These are phyloP conservation scores for Gnomoniopsis sp. DNA, from an alignment of 2,329 filamentous ascomycete species.

Conservation along the genomic window DNA sequence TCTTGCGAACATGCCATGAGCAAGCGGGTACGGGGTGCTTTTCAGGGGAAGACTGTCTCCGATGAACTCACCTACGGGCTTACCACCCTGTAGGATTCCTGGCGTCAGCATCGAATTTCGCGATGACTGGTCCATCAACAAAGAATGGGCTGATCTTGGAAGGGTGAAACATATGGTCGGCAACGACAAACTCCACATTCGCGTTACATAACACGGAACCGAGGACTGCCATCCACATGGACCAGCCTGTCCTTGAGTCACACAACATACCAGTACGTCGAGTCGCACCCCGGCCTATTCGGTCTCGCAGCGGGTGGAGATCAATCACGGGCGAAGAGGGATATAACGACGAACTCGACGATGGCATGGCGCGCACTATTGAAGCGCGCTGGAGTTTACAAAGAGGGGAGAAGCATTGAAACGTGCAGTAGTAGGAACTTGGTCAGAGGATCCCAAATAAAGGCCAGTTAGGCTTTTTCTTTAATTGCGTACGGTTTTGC, in stretches of 20 bases:
- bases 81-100: no score
- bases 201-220: not conserved
- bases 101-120: not conserved
- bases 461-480: not conserved
- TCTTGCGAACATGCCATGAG: not conserved
- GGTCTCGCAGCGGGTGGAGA: not conserved
- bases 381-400: not conserved
- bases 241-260: conserved; percentile 9
- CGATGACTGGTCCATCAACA: not conserved
- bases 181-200: not conserved
- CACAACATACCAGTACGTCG: conserved; percentile 4
- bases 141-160: not conserved
- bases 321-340: not conserved
- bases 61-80: no score
- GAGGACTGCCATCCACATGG: not conserved
- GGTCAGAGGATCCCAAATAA: not conserved
- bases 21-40: no score
- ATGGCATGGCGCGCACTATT: conserved; percentile 1
- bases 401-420: not conserved
- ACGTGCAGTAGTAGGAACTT: not conserved
- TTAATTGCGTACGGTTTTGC: not conserved
- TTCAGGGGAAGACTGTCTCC: no score
- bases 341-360: not conserved
- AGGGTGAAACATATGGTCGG: not conserved
- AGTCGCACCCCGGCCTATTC: not conserved